Base-by-base conservation (phyloP, 2,329 filamentous ascomycete genomes). In the Penicillium thymicola region DNA sequence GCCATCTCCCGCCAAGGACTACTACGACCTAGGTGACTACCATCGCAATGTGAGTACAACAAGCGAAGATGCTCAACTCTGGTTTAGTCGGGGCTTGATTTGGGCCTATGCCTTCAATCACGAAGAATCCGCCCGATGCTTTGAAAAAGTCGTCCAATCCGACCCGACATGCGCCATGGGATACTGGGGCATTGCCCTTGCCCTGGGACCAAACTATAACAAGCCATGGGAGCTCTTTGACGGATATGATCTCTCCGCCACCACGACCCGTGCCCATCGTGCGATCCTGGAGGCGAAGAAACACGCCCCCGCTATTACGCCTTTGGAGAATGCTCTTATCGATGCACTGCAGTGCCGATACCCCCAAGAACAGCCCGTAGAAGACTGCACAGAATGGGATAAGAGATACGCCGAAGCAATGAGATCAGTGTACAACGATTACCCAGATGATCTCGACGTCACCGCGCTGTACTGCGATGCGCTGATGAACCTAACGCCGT, bases 141-240 rank as follows among this genome's bases (percentile, higher is more conserved):
- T 75, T 55, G 59, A 69, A 52, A 67, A 66, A 18, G 68, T 65
- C 7, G 69, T 72, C 32, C 43, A 62, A 1, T 49, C 64, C 27
- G 74, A 75, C 54, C 65, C 67, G 2, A 48, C 57, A 18, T 76
- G 71, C 47, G 66, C 71, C 5, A 72, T 75, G 67, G 72, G 66
- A 27, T 73, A 73, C 52, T 75, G 73, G 73, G 73, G 73, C 2
- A 60, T 74, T 14, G 72, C 89, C 0, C 90, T 88, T 67, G 78
- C 85, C 1, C 73, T 89, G 0, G 89, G 89, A 0, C 89, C 89
- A 3, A 91, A 92, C 66, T 87, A 89, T 71, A 89, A 92, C 75
- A 90, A 91, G 66, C 85, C 88, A 0, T 92, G 89, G 89, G 80
- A 83, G 21, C 77, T 84, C 14, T 91, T 91, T 61, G 87, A 88